A percentile compares a stretch with the other conserved stretches of the same genome.
Evolutionary conservation across 1,284 basidiomycete species (phyloP).

Genomic region (Marasmius oreades): DNA sequence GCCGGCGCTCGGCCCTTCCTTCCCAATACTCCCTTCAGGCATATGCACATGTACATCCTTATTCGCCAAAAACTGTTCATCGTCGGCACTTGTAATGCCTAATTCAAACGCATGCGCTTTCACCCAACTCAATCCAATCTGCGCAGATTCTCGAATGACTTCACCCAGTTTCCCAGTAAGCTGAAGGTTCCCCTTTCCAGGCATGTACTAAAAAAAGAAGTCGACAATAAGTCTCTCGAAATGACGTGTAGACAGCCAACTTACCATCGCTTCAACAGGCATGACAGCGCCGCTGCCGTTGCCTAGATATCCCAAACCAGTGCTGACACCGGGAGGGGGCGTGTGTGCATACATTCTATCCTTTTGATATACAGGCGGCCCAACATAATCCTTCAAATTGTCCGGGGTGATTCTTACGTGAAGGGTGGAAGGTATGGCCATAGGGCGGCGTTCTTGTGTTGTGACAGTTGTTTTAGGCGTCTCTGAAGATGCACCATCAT

Average conservation of each 20-base stretch:
- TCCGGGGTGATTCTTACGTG: constrained; percentile 82
- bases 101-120: constrained; percentile 88
- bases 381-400: constrained; percentile 94
- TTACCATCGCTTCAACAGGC: constrained; percentile 91
- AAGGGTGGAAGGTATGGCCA: constrained; percentile 79
- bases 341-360: constrained; percentile 84
- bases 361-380: constrained; percentile 93
- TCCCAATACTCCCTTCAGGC: constrained; percentile 96
- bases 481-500: background rate
- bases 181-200: constrained; percentile 86
- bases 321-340: constrained; percentile 91
- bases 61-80: constrained; percentile 79
- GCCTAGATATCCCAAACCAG: constrained; percentile 92
- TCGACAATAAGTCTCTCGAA: background rate
- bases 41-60: constrained; percentile 91
- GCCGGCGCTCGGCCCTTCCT: constrained; percentile 96
- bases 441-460: constrained; percentile 76
- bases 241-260: constrained; percentile 25
- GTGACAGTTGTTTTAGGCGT: constrained; percentile 49
- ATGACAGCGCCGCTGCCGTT: constrained; percentile 96
- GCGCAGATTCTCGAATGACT: constrained; percentile 94
- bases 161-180: constrained; percentile 97
- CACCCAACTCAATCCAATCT: constrained; percentile 92
- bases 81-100: constrained; percentile 73
- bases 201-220: constrained; percentile 66